A percentile compares a stretch with the other conserved stretches of the same genome.
Evolutionary conservation across 192 early-diverging fungal genomes (phyloP).

Genomic region (Coemansia interrupta): DNA sequence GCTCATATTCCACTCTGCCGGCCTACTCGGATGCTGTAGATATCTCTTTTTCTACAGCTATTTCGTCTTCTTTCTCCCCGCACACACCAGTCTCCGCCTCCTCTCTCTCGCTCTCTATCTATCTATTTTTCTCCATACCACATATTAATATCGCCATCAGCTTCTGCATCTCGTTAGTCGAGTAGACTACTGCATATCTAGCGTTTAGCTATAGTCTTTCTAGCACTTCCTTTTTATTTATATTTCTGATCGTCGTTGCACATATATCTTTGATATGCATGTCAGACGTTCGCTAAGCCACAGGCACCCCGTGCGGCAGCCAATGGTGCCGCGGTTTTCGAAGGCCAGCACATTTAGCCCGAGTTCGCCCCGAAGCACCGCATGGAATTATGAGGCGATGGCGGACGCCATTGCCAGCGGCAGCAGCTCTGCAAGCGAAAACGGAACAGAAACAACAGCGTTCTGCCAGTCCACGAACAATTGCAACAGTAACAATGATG

Average conservation of each 20-base stretch:
- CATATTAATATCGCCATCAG: background rate
- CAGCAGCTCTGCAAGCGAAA: background rate
- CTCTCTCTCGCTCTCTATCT: too few relatives aligned
- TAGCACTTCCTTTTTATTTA: too few relatives aligned
- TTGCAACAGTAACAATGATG: constrained; percentile 6
- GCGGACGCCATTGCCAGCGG: background rate
- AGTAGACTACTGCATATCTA: too few relatives aligned
- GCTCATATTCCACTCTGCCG: constrained; percentile 8
- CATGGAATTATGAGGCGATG: constrained; percentile 15
- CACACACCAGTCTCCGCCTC: constrained; percentile 1
- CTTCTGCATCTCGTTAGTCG: too few relatives aligned
- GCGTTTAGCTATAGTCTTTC: too few relatives aligned
- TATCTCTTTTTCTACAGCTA: background rate
- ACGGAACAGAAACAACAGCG: background rate
- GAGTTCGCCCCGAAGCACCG: background rate
- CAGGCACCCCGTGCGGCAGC: background rate
- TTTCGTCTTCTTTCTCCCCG: background rate
- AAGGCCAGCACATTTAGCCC: constrained; percentile 5
- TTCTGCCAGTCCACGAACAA: constrained; percentile 5
- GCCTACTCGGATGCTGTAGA: background rate
- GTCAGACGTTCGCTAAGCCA: constrained; percentile 6
- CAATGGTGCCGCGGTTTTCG: background rate
- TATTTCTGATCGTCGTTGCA: too few relatives aligned
- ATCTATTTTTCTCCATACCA: background rate
- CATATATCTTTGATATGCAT: too few relatives aligned